Evolutionary conservation across 2,329 filamentous ascomycete species (phyloP).

Genomic region (Pseudogymnoascus sp.): DNA sequence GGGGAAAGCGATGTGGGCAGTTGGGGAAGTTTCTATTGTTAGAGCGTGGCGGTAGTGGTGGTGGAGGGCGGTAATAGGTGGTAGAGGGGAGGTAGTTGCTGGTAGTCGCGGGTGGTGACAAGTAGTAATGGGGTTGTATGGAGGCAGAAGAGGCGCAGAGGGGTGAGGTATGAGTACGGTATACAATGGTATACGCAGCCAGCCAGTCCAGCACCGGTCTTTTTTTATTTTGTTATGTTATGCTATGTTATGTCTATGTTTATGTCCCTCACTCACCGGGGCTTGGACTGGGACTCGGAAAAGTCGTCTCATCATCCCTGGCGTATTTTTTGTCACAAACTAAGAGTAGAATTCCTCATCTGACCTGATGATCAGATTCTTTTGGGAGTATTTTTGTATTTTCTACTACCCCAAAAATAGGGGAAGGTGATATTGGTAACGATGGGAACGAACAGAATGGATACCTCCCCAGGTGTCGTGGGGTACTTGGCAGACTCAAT

Average conservation of each 20-base stretch:
- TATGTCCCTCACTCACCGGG: not conserved
- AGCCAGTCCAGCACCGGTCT: not conserved
- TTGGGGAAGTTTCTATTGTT: not conserved
- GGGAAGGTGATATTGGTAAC: not conserved
- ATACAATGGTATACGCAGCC: not conserved
- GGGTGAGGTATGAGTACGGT: not conserved
- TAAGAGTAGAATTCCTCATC: not conserved
- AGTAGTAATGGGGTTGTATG: not conserved
- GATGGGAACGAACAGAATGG: not conserved
- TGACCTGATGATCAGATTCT: not conserved
- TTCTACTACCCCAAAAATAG: too few species aligned
- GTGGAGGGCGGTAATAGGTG: not conserved
- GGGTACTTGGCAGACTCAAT: not conserved
- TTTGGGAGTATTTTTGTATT: not conserved
- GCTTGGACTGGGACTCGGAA: too few species aligned
- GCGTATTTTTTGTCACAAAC: not conserved
- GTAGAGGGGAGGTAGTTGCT: not conserved
- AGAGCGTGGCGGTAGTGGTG: not conserved
- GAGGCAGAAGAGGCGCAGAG: conserved; percentile 2
- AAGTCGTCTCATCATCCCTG: not conserved
- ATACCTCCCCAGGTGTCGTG: not conserved
- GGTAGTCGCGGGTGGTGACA: not conserved
- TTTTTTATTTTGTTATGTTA: not conserved
- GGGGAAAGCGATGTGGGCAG: not conserved
- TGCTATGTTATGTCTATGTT: not conserved